Evolutionary conservation across 768 basidiomycete species (phyloP).

Genomic region (Mycena chlorophos): DNA sequence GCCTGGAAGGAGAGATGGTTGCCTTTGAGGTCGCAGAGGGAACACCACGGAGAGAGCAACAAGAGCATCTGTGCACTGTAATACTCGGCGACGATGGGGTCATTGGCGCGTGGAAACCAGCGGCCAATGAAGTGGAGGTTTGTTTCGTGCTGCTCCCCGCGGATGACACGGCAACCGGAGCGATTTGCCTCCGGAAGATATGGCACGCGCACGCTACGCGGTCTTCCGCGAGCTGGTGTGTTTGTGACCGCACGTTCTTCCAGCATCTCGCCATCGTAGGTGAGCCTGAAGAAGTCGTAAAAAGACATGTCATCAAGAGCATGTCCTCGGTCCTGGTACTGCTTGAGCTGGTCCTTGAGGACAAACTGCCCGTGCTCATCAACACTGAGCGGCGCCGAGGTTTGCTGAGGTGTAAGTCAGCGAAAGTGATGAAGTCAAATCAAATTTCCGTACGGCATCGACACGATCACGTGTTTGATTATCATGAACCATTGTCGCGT

Average conservation of each 20-base stretch:
- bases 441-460: too few species aligned
- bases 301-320: conserved; percentile 6
- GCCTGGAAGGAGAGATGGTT: not conserved
- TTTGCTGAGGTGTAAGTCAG: not conserved
- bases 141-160: conserved; percentile 32
- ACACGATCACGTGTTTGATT: too few species aligned
- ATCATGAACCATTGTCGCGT: too few species aligned
- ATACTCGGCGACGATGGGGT: conserved; percentile 19
- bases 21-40: conserved; percentile 16
- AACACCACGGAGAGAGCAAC: conserved; percentile 38
- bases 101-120: conserved; percentile 31
- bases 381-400: not conserved
- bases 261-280: conserved; percentile 16
- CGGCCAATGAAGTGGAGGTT: conserved; percentile 34
- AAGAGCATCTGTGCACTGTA: conserved; percentile 31
- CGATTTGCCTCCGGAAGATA: conserved; percentile 25
- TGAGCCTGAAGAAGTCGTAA: conserved; percentile 1
- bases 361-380: not conserved
- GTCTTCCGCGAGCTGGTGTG: not conserved
- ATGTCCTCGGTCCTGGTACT: conserved; percentile 27
- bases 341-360: conserved; percentile 25
- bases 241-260: conserved; percentile 16
- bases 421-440: not conserved
- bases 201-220: conserved; percentile 9
- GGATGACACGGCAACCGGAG: conserved; percentile 20